Evolutionary conservation across 208 protist species (phyloP), one percentile per base, ranked within the genome.

Genomic region (Trypanosoma melophagium): DNA sequence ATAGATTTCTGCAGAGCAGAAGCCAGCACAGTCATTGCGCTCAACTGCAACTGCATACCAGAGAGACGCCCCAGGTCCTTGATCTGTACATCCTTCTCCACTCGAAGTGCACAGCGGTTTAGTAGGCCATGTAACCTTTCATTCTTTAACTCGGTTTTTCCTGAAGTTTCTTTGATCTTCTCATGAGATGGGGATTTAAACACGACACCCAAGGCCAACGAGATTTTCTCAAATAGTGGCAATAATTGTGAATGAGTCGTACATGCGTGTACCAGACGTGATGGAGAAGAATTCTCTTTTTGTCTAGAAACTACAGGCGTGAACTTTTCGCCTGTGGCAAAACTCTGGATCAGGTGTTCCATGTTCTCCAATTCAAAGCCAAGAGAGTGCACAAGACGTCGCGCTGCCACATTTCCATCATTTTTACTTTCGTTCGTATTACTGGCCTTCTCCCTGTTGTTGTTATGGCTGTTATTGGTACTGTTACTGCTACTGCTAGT

Each of bases 301-400:
- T n/a, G 19, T 3, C 42, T 38, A 19, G n/a, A 28, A 22, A 3
- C 22, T 49, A 47, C 7, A 61, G 10, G 7, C 35, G 5, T 45
- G 17, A 47, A 19, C 24, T 66, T 52, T 28, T 73, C 51, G 0
- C 60, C 68, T 1, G 68, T 73, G 14, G 50, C 9, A 61, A 73
- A 59, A 45, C 59, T 40, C 12, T 16, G 49, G 38, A 57, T 19
- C 22, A 73, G 52, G 7, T 8, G 3, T 14, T 73, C 68, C 68
- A 73, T 61, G 19, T 59, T 25, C 4, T 42, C 16, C 16, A 38
- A 10, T 14, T 66, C 52, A 49, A 73, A 66, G 10, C 60, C 68
- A 44, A 73, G 44, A 12, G 68, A 66, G 14, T 45, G 58, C 16
- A 73, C 52, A 35, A 73, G 60, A n/a, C 52, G 68, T 17, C 59